Evolutionary conservation across 306 rosid genomes (phyloP), one percentile per base, ranked within the genome.

Genomic region (Fragaria vesca): DNA sequence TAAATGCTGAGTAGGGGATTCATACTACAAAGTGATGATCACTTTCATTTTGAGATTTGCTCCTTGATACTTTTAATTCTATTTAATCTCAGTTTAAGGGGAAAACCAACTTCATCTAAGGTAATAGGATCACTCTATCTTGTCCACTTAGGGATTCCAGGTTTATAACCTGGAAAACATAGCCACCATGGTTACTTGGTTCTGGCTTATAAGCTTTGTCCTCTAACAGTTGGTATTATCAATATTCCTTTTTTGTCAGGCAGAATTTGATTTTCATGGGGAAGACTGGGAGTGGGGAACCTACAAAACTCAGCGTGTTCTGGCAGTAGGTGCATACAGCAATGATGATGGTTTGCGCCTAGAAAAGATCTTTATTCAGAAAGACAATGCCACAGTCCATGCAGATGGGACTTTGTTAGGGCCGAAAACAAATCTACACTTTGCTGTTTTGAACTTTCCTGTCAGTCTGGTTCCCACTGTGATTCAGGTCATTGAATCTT

Each of bases 281-380:
- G 93, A 92, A 78, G 91, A 92, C 78, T 95, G 97, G 98, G 98
- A 95, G 78, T 95, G 92, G 96, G 98, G 97, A 85, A 86, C 94
- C 80, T 85, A 92, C 87, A 92, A 88, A 91, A 88, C 91, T 71
- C 98, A 95, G 84, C 80, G 85, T 38, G 88, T 95, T 85, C 76
- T 73, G 76, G 97, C 97, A 10, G 89, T 72, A 80, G 98, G 98
- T 85, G 93, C 90, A 74, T 95, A 88, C 80, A 88, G 93, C 86
- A 91, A 91, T 50, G 88, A 89, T 73, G 90, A 86, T 77, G 98
- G 98, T 71, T 78, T 92, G 81, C 87, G 83, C 81, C 86, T 95
- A 30, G 95, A 95, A 80, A 85, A 91, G 67, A 18, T 91, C 34
- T 87, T 87, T 68, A 88, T 95, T 73, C 97, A 95, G 84, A 88